Conservation (phyloP, 106 monocot species). For the Posidonia australis region DNA sequence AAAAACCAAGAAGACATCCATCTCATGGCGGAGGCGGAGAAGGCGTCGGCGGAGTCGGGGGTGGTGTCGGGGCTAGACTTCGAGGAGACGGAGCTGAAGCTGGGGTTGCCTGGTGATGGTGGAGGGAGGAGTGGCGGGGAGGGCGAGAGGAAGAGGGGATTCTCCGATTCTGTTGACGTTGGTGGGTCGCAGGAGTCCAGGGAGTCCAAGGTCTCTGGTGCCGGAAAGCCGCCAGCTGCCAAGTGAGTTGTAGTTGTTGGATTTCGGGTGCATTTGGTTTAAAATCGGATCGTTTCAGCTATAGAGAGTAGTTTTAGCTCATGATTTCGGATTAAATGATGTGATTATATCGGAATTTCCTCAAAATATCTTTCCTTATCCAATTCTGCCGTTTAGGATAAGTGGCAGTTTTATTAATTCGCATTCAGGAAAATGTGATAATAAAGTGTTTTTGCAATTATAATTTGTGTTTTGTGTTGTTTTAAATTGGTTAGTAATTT, state of each 20-base stretch:
- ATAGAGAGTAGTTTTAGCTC: too few relatives aligned
- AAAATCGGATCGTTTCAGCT: too few relatives aligned
- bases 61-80: constrained; percentile 10
- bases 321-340: too few relatives aligned
- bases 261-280: neutral
- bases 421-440: neutral
- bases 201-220: constrained; percentile 10
- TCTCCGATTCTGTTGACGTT: constrained; percentile 5
- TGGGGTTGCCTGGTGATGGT: constrained; percentile 9
- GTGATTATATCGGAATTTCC: too few relatives aligned
- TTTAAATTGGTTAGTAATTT: neutral
- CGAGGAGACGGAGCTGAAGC: constrained; percentile 23
- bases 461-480: neutral
- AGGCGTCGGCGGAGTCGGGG: neutral
- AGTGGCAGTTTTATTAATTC: neutral
- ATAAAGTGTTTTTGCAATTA: neutral
- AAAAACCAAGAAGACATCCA: too few relatives aligned
- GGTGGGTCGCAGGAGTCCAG: neutral
- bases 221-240: constrained; percentile 11
- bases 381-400: neutral
- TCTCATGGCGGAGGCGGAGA: constrained; percentile 1
- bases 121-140: neutral
- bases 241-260: constrained; percentile 11
- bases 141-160: constrained; percentile 11
- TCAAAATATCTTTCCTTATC: too few relatives aligned